Evolutionary conservation across 2,329 filamentous ascomycete genomes (phyloP), one percentile per base, ranked within the genome.

Genomic region (Arthrocladium fulminans): DNA sequence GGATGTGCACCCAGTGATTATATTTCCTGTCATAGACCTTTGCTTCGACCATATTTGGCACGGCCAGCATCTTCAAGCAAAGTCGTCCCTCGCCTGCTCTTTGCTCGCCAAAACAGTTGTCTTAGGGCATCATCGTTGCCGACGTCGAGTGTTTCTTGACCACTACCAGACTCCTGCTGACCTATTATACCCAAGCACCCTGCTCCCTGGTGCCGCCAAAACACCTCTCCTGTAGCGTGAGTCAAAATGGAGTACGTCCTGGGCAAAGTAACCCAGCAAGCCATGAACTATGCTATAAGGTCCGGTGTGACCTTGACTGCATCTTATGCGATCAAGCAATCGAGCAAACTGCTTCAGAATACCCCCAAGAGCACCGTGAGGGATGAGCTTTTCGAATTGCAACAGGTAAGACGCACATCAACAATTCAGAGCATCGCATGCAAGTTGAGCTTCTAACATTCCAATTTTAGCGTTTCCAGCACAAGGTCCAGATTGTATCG

Each of bases 211-310:
- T n/a, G n/a, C n/a, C n/a, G n/a, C n/a, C 40, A 17, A 25, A 43
- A 41, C 17, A 27, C 37, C 13, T 23, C 6, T 12, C 17, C 13
- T 19, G 10, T 20, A n/a, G 37, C 15, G 15, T n/a, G 17, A 45
- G 34, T 52, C 63, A 74, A 59, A 50, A 94, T 94, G 88, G 88
- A 94, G 63, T 73, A 73, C 41, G 72, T 84, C 45, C 67, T 85
- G 38, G 67, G 72, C 45, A 80, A 80, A 63, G 80, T 83, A 57
- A 84, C 81, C 50, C 76, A 83, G 58, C 87, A 94, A 69, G 86
- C 87, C 43, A 83, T 94, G 76, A 94, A 88, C 69, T 94, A 92
- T 77, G 88, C 88, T 63, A 89, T 96, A 60, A 76, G 86, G 67
- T 89, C 88, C 15, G 88, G 88, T 43, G 83, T 97, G 56, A 81